phyloP scores from a whole-genome alignment of 2,329 filamentous ascomycete genomes.

The Venturia effusa region DNA sequence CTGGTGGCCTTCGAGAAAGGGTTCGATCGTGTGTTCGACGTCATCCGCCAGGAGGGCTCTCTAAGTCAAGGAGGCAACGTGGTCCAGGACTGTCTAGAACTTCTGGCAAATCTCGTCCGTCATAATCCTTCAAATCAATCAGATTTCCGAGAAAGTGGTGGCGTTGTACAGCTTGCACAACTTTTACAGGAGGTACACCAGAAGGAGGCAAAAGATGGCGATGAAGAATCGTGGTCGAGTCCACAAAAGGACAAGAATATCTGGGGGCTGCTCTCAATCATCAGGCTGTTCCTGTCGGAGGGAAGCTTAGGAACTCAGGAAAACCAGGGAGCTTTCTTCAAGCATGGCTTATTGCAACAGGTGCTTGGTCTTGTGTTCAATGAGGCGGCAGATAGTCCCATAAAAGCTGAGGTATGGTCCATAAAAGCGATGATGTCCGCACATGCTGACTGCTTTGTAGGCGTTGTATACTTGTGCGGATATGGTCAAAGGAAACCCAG shows the following conservation, averaged over 20 bases:
- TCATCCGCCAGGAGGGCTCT: slow-evolving; percentile 73
- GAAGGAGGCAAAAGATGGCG: slow-evolving; percentile 46
- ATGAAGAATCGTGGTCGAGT: slow-evolving; percentile 56
- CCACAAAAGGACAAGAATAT: slow-evolving; percentile 78
- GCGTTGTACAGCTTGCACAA: slow-evolving; percentile 58
- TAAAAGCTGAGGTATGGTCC: slow-evolving; percentile 64
- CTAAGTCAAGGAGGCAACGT: slow-evolving; percentile 72
- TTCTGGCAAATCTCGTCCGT: slow-evolving; percentile 79
- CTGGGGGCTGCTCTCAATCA: slow-evolving; percentile 77
- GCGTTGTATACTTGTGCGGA: slow-evolving; percentile 79
- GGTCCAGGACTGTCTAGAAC: slow-evolving; percentile 85
- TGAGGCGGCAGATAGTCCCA: slow-evolving; percentile 57
- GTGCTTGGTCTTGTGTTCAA: slow-evolving; percentile 77
- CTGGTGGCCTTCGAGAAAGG: slow-evolving; percentile 91
- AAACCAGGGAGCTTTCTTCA: slow-evolving; percentile 81
- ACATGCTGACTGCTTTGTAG: slow-evolving; percentile 28
- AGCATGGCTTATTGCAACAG: slow-evolving; percentile 67
- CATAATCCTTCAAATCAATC: slow-evolving; percentile 88
- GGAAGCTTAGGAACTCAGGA: slow-evolving; percentile 71
- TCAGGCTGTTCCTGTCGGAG: slow-evolving; percentile 72
- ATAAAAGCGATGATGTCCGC: slow-evolving; percentile 2
- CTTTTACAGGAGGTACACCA: slow-evolving; percentile 53
- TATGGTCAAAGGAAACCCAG: slow-evolving; percentile 69
- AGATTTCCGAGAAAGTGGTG: slow-evolving; percentile 83
- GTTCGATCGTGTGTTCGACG: slow-evolving; percentile 73